Conservation (phyloP, 208 protist species). For the Leishmania arabica region DNA sequence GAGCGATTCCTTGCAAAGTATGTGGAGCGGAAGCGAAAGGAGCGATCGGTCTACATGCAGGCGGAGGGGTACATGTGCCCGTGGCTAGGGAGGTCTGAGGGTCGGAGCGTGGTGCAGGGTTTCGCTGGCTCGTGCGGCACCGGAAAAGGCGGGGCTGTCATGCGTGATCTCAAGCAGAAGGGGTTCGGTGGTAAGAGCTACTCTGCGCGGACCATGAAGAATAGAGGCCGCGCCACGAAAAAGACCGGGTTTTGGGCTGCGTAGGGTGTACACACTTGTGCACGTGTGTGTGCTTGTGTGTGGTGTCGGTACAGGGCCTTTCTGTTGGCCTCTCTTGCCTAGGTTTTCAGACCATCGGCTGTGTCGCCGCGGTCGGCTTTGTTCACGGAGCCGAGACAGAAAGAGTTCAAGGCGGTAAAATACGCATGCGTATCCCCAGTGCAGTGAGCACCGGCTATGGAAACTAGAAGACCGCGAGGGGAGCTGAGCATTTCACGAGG, state of each 20-base stretch:
- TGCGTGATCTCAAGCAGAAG: conserved; percentile 67
- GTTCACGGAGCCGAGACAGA: not conserved
- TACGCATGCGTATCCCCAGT: not conserved
- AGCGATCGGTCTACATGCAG: conserved; percentile 80
- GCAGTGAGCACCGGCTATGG: not conserved
- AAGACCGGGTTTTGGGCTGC: conserved; percentile 87
- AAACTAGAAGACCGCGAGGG: no score
- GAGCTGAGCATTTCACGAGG: not conserved
- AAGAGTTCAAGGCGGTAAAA: not conserved
- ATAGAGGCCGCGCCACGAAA: conserved; percentile 74
- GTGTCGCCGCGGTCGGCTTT: no score
- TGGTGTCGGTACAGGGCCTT: not conserved
- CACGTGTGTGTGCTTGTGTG: not conserved
- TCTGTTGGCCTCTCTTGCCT: not conserved
- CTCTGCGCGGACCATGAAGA: conserved; percentile 74
- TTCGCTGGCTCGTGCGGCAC: conserved; percentile 18
- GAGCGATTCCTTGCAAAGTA: conserved; percentile 79
- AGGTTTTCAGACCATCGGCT: not conserved
- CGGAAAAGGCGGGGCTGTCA: conserved; percentile 43
- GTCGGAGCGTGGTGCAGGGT: conserved; percentile 46
- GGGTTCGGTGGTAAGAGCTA: conserved; percentile 90
- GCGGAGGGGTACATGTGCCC: conserved; percentile 92
- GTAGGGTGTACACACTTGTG: conserved; percentile 25
- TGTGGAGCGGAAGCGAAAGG: conserved; percentile 62
- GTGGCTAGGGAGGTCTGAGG: conserved; percentile 58